Evolutionary conservation across 768 basidiomycete species (phyloP), one percentile per base, ranked within the genome.

Genomic region (Agrocybe chaxingu): DNA sequence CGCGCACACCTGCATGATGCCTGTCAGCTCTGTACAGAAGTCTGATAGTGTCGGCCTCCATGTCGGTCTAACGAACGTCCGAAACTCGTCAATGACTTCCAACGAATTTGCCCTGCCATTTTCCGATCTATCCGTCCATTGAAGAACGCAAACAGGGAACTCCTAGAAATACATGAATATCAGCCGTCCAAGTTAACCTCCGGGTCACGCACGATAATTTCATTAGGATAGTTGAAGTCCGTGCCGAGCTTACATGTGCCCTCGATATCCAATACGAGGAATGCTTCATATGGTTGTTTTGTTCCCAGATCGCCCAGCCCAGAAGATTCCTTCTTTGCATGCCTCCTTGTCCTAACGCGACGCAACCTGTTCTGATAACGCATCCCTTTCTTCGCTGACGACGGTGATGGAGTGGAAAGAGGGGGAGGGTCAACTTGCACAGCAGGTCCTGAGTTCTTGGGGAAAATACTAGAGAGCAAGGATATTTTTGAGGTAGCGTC

Each of bases 221-320:
- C 96, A 67, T 97, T 97, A 2, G 95, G 90, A 70, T 85, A 96
- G 48, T 85, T 80, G 56, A 92, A 90, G 59, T 78, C 77, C 32
- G 81, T 77, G 34, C 85, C 87, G 58, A 65, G 66, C 39, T 77
- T 63, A 59, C 92, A 95, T 2, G 92, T 95, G 9, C 84, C 92
- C 64, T 95, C 92, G 45, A 95, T 86, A 59, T 98, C 95, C 48
- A 96, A 75, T 33, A 97, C 86, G 12, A 97, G 80, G 61, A 92
- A 92, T 4, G 80, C 82, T 42, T 93, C 90, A 61, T 81, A 89
- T 0, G 80, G 65, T 52, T 80, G 78, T 45, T 66, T 68, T 24
- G 61, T 45, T 42, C 55, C 63, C 13, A 57, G 60, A 8, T 47
- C 42, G 4, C 42, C 12, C 11, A 37, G 39, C 6, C 29, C 19